Evolutionary conservation across 495 filamentous ascomycete genomes (phyloP).

Genomic region (Hypoxylon fuscum): DNA sequence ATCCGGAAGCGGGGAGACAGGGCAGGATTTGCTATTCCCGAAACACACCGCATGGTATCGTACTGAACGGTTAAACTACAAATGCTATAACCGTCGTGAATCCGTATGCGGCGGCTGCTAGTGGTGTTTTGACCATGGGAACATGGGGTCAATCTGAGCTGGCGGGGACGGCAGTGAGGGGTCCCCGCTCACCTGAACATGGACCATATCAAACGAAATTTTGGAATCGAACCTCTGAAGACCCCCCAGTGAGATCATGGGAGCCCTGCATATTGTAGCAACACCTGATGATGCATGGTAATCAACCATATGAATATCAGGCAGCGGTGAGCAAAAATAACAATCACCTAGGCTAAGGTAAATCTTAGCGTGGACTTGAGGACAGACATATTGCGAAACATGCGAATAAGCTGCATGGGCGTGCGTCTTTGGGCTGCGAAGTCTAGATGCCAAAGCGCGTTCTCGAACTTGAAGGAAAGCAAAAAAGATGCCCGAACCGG

Average conservation of each 20-base stretch:
- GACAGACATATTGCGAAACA: not conserved
- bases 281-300: conserved; percentile 18
- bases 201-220: conserved; percentile 20
- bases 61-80: conserved; percentile 4
- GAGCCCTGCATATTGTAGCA: conserved; percentile 14
- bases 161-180: not conserved
- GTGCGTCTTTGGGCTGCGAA: conserved; percentile 6
- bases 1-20: not conserved
- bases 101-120: conserved; percentile 2
- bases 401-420: not conserved
- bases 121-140: not conserved
- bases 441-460: conserved; percentile 7
- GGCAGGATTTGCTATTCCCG: conserved; percentile 1
- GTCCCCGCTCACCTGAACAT: conserved; percentile 25
- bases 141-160: conserved; percentile 18
- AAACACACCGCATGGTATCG: conserved; percentile 31
- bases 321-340: conserved; percentile 20
- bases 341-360: not conserved
- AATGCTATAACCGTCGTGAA: conserved; percentile 1
- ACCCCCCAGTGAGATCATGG: conserved; percentile 18
- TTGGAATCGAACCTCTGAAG: conserved; percentile 22
- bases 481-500: conserved; percentile 4
- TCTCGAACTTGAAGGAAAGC: conserved; percentile 14
- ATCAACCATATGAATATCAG: conserved; percentile 9
- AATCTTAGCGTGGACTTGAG: not conserved